Base-by-base conservation (phyloP, 495 filamentous ascomycete species). In the Xylaria venustula region DNA sequence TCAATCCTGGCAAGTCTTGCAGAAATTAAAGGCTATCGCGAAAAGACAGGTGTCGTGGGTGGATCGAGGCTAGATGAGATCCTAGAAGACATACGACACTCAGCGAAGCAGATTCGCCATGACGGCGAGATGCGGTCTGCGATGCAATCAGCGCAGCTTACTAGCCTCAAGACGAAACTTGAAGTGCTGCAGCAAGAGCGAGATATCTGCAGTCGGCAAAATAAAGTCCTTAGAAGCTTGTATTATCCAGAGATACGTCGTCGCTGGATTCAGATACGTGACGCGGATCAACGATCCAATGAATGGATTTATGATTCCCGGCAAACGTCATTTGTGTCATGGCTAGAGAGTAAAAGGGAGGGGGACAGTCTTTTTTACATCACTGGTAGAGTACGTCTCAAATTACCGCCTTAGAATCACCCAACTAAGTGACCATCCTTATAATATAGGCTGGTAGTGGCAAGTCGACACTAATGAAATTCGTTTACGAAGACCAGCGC, bases 401-500 rank as follows among this genome's bases (percentile, higher is more conserved):
- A 3, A 25, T 11, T 8, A 17, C 22, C n/a, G 3, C 17, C 48
- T 36, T 34, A 19, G 15, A 22, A 12, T 22, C 34, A 2, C n/a
- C 5, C 34, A 2, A 22, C 48, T 53, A 19, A 53, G 3, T 1
- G 15, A 37, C 28, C 9, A 15, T 32, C 28, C 30, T 34, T 34
- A 9, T 2, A n/a, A 40, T 37, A 9, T n/a, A 63, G 46, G 60
- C 64, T 20, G 64, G 64, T 14, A 63, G 49, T 2, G 64, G 60
- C 9, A 66, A 66, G 26, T 66, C 64, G 30, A 66, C 60, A n/a
- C 45, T 66, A 1, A 56, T 66, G 49, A 63, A 63, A 37, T 63
- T 44, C 25, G 44, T 61, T 22, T 28, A 22, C 32, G 14, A 56
- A 40, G 28, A 64, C 52, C 26, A 9, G 36, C 46, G 50, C 44